Base-by-base conservation (phyloP, 345 rosid species). In the Mallotus nudiflorus region DNA sequence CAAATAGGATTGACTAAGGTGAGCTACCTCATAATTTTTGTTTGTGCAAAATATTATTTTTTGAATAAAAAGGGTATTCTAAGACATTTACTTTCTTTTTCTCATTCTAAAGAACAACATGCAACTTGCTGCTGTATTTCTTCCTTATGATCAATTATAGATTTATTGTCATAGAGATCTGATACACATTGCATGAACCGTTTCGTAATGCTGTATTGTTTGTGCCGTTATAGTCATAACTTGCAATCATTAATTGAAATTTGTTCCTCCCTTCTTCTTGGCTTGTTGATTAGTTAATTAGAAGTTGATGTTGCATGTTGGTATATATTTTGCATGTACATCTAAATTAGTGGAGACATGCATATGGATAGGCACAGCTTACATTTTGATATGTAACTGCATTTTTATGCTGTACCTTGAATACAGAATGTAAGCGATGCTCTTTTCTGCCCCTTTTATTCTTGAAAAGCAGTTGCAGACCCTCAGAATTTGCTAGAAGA, bases 401-500 rank as follows among this genome's bases (percentile, higher is more conserved):
- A 39, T 22, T 65, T 75, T 65, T 60, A 22, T 50, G 73, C 35
- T 33, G 50, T 61, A 64, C 35, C 29, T 42, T 46, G 58, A 69
- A 71, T 28, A 52, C 61, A 25, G 63, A 72, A 56, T 60, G 48
- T 63, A 50, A 61, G 53, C 49, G 46, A 62, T 72, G 31, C 57
- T 72, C 55, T 73, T 52, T 42, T 65, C 18, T 73, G 65, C 37
- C 44, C 37, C 53, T 40, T 53, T 73, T 33, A 39, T 66, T 66
- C n/a, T 60, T 50, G 13, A 73, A 62, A 75, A 77, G 75, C 96
- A 94, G 98, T 85, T 80, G 89, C 89, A 31, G 98, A 94, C 67
- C 98, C 97, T 54, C 98, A 94, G 79, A 88, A 81, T 77, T 90
- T 94, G 83, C 81, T 88, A 62, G 91, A 86, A 86, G 97, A 90